A percentile compares a stretch with the other conserved stretches of the same genome.
These are phyloP conservation scores for Paxillus involutus DNA, from an alignment of 768 basidiomycete genomes.

Conservation along the genomic window DNA sequence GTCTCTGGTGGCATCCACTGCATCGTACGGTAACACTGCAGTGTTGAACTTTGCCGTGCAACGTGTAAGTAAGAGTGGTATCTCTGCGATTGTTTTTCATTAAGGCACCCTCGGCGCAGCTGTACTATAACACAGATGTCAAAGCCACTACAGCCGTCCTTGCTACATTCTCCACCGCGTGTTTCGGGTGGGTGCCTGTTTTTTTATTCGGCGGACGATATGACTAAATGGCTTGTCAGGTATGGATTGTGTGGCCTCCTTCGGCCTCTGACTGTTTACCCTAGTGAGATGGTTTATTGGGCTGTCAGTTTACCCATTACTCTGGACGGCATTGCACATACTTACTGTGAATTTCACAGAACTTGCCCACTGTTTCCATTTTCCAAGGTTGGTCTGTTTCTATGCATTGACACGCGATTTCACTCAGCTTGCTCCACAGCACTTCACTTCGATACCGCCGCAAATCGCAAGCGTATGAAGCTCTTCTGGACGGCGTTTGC, in stretches of 20 bases:
- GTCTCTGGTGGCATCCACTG: slow-evolving; percentile 56
- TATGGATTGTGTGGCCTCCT: slow-evolving; percentile 61
- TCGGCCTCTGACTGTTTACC: slow-evolving; percentile 58
- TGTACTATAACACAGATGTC: slow-evolving; percentile 60
- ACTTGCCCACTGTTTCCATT: slow-evolving; percentile 56
- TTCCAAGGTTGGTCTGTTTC: slow-evolving; percentile 46
- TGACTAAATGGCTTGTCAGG: slow-evolving; percentile 27
- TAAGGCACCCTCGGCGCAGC: slow-evolving; percentile 29
- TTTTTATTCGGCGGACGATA: background rate
- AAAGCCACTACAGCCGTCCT: slow-evolving; percentile 55
- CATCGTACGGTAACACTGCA: slow-evolving; percentile 50
- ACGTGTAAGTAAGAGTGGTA: slow-evolving; percentile 35
- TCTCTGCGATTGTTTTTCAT: background rate
- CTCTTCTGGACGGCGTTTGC: slow-evolving; percentile 53
- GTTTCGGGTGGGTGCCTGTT: slow-evolving; percentile 48
- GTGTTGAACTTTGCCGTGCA: slow-evolving; percentile 65
- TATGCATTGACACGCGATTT: slow-evolving; percentile 14
- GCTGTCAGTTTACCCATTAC: slow-evolving; percentile 31
- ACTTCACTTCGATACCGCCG: slow-evolving; percentile 46
- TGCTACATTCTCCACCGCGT: slow-evolving; percentile 62
- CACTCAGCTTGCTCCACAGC: slow-evolving; percentile 35
- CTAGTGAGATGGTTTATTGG: slow-evolving; percentile 68
- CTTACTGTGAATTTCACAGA: slow-evolving; percentile 27
- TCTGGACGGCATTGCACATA: background rate
- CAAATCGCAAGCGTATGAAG: slow-evolving; percentile 48